Evolutionary conservation across 495 filamentous ascomycete genomes (phyloP), one percentile per base, ranked within the genome.

Genomic region (Aspergillus heteromorphus): DNA sequence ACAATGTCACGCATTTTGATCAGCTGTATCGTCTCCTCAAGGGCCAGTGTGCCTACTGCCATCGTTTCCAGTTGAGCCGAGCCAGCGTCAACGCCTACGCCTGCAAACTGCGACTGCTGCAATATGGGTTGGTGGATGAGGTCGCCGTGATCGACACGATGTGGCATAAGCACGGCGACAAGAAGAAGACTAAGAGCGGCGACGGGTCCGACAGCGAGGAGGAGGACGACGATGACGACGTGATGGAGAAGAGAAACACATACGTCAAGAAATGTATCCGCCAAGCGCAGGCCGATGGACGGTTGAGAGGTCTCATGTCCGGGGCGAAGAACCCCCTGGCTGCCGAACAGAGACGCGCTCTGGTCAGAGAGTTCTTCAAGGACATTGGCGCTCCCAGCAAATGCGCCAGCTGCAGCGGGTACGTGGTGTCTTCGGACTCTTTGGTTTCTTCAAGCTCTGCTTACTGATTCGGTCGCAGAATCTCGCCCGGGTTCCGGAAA

Each of bases 1-100:
- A 97, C 66, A 92, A 97, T 73, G 87, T 91, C 20, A 86, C 89
- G 0, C 96, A 96, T 69, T 86, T 99, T 77, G 90, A 95, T 66
- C 92, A 96, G 68, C 76, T 88, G 49, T 79, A 92, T 49, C 83
- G 89, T 23, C 73, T 99, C 16, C 77, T 99, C 30, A 83, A 89
- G 49, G 85, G 87, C 38, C 88, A 89, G 73, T 99, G 95, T 69
- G 78, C 85, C 49, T 96, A 92, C 71, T 99, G 95, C 72, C 85
- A 89, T 60, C 82, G 82, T 40, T 79, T 97, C 56, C 89, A 86
- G 62, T 75, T 96, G 69, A 72, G 86, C 18, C 84, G 87, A 47
- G 72, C 79, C 34, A 80, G 87, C 58, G 72, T 95, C 56, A 87
- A 93, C 69, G 73, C 83, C 52, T 91, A 86, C 66, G 69, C 75